phyloP scores from a whole-genome alignment of 495 filamentous ascomycete species.

The Pseudomonodictys pantanalensis region DNA sequence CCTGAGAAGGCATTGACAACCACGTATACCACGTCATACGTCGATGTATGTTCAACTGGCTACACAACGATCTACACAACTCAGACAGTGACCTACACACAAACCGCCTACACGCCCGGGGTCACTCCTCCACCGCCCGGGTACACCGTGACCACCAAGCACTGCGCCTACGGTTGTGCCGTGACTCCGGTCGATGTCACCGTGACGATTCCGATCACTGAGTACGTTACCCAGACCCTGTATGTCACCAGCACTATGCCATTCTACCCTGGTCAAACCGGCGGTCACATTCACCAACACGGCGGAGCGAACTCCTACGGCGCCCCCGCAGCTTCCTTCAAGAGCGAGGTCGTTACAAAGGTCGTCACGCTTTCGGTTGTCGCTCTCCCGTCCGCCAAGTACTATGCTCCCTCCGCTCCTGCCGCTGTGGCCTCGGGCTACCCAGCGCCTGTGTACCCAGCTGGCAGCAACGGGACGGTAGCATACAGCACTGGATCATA shows the following conservation, averaged over 20 bases:
- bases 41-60: background rate
- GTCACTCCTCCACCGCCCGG: background rate
- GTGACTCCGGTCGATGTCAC: too few relatives aligned
- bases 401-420: background rate
- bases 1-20: background rate
- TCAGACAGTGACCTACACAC: background rate
- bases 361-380: slow-evolving; percentile 7
- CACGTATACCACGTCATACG: background rate
- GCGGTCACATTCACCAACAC: background rate
- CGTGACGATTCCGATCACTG: too few relatives aligned
- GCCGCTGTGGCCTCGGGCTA: background rate
- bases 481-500: background rate
- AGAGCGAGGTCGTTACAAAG: background rate
- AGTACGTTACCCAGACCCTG: background rate
- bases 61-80: background rate
- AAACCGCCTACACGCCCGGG: background rate
- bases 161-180: too few relatives aligned
- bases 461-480: background rate
- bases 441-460: background rate
- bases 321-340: background rate
- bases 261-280: background rate
- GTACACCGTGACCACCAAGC: background rate
- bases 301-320: background rate
- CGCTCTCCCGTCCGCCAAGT: background rate
- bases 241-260: too few relatives aligned